Conservation (phyloP, 1,139 yeast species). For the Arxiozyma bovina region DNA sequence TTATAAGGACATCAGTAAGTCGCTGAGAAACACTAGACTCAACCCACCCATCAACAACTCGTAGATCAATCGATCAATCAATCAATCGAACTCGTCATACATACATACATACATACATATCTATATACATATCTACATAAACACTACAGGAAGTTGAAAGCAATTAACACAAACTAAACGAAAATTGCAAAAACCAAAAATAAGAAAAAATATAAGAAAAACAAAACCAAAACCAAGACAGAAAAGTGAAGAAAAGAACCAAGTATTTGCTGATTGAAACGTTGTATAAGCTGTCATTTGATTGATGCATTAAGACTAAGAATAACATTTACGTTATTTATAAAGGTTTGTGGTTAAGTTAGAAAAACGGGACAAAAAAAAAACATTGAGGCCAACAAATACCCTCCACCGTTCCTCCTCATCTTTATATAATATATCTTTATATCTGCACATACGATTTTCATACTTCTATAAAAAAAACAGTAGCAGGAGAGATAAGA, state of each 20-base stretch:
- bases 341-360: neutral
- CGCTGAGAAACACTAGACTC: neutral
- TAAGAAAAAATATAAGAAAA: too few species aligned
- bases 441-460: neutral
- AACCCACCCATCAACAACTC: neutral
- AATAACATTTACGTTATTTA: neutral
- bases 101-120: too few species aligned
- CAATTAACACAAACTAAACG: neutral
- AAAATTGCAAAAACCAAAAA: neutral
- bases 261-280: neutral
- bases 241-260: neutral
- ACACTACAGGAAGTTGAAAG: too few species aligned
- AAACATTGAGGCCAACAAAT: neutral
- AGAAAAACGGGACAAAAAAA: neutral
- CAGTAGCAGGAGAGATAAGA: neutral
- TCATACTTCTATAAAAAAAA: neutral
- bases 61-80: too few species aligned
- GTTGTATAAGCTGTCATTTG: neutral
- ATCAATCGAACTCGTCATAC: too few species aligned
- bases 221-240: neutral
- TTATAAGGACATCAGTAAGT: neutral
- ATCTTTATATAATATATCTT: too few species aligned
- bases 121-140: too few species aligned
- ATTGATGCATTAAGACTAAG: too few species aligned
- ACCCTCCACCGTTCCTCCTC: neutral